Conservation (phyloP, 257 asterid genomes). For the Capsicum baccatum region DNA sequence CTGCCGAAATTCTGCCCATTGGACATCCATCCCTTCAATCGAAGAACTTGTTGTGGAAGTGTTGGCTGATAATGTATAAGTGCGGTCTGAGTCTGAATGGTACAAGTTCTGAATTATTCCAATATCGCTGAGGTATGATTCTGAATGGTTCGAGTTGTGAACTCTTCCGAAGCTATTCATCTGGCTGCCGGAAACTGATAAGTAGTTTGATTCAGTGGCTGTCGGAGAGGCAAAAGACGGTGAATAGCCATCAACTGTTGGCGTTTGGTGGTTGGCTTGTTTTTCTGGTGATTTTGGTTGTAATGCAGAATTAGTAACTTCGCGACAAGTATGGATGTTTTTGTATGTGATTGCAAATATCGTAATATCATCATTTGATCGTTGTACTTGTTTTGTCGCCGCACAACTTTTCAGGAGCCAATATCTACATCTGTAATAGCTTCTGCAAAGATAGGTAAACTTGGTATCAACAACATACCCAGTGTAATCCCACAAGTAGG, state of each 20-base stretch:
- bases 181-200: conserved; percentile 35
- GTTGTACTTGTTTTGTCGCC: conserved; percentile 86
- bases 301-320: conserved; percentile 38
- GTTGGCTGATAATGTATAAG: conserved; percentile 56
- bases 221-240: conserved; percentile 38
- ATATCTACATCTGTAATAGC: conserved; percentile 83
- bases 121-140: conserved; percentile 40
- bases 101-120: not conserved
- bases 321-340: conserved; percentile 68
- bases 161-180: conserved; percentile 33
- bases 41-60: conserved; percentile 74
- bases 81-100: not conserved
- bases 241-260: conserved; percentile 31
- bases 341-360: conserved; percentile 68
- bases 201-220: conserved; percentile 44
- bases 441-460: conserved; percentile 52
- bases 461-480: conserved; percentile 1
- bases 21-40: conserved; percentile 24
- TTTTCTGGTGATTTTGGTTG: conserved; percentile 47
- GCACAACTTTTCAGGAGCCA: conserved; percentile 58
- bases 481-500: too few species aligned
- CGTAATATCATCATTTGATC: conserved; percentile 77
- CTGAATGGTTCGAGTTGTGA: conserved; percentile 40
- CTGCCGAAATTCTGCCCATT: too few species aligned
- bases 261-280: conserved; percentile 25